These are phyloP conservation scores for Parachaetomium inaequale DNA, from an alignment of 495 filamentous ascomycete species.

Conservation along the genomic window DNA sequence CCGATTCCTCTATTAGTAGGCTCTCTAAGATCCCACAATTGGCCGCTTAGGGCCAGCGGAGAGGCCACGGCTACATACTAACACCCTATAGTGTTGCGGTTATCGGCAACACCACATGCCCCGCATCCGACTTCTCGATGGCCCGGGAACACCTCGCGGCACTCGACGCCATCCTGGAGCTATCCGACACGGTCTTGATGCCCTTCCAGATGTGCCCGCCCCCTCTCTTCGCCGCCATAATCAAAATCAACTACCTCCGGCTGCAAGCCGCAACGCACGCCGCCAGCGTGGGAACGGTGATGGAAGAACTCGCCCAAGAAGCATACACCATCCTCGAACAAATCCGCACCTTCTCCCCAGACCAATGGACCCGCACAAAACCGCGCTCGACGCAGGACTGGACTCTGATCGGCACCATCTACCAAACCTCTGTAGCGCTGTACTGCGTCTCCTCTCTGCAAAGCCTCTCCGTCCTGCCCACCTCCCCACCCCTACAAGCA, in stretches of 20 bases:
- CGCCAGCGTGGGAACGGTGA: neutral
- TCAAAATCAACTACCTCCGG: conserved; percentile 29
- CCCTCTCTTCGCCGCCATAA: conserved; percentile 27
- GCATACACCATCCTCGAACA: conserved; percentile 24
- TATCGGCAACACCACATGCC: conserved; percentile 33
- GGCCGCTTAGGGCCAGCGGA: neutral
- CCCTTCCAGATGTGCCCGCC: conserved; percentile 26
- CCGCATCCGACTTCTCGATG: conserved; percentile 27
- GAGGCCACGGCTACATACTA: neutral
- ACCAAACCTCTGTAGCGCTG: conserved; percentile 30
- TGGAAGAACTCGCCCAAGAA: conserved; percentile 3
- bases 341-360: conserved; percentile 27
- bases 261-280: neutral
- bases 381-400: conserved; percentile 22
- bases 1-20: neutral
- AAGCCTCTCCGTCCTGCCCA: conserved; percentile 29
- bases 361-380: conserved; percentile 30
- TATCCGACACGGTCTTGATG: conserved; percentile 7
- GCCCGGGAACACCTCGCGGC: conserved; percentile 16
- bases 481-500: conserved; percentile 7
- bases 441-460: conserved; percentile 35
- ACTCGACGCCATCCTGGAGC: conserved; percentile 19
- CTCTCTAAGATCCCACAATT: neutral
- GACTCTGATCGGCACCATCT: conserved; percentile 27
- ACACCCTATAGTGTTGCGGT: conserved; percentile 24